Evolutionary conservation across 495 filamentous ascomycete species (phyloP), one percentile per base, ranked within the genome.

Genomic region (Cryomyces minteri): DNA sequence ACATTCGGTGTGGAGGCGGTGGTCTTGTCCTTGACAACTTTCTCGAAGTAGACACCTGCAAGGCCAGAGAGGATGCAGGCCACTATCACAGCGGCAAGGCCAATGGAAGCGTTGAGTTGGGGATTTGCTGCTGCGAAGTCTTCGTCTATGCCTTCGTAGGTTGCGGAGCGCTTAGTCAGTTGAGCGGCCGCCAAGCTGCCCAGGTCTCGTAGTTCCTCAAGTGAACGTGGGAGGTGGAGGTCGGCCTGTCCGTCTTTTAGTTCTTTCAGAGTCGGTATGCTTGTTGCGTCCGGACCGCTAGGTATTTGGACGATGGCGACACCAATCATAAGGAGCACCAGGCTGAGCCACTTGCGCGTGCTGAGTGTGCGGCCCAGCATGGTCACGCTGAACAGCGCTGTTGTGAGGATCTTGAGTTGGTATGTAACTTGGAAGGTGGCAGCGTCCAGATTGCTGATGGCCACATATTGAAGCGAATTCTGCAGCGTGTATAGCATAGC

Each of bases 31-130:
- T 88, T 93, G 41, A 96, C 67, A 0, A 95, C 79, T 61, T 92
- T 95, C 64, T 98, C 90, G 56, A 96, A 94, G 59, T 88, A 92
- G 3, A 94, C 82, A 1, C 85, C 82, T 1, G 84, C 87, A 41
- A 92, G 60, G 2, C 87, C 84, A 1, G 87, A 94, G 7, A 88
- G 72, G 10, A 74, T 64, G 46, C 82, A 84, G 25, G 86, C 79
- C 5, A 79, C 67, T 44, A 88, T 59, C 4, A 88, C 87, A 0
- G 88, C 77, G 1, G 75, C 59, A 8, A 96, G 55, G n/a, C 90
- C 90, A 44, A 92, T 63, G 0, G 73, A 69, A 42, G 76, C 71
- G 61, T 86, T 85, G 72, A 92, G 74, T 36, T 69, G 62, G 6
- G 79, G 81, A 28, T 72, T 64, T 12, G 68, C 70, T 30, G 72